These are phyloP conservation scores for Rhodomyrtus tomentosa DNA, from an alignment of 345 rosid species.

Conservation along the genomic window DNA sequence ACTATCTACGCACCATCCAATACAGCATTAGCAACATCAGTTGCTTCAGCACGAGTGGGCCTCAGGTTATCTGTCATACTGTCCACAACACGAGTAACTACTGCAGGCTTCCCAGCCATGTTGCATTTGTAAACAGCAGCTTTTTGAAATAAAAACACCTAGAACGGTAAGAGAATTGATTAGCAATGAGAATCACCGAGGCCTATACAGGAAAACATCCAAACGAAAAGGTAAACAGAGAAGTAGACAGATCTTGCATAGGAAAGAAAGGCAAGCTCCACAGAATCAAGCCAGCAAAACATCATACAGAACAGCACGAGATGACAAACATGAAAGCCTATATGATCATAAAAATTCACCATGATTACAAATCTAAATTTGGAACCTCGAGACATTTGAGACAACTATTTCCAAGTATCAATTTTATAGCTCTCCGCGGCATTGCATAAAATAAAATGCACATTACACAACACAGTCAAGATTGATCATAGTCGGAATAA, in stretches of 20 bases:
- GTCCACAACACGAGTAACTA: constrained; percentile 94
- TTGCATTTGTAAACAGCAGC: constrained; percentile 94
- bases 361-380: background rate
- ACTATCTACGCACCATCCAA: constrained; percentile 43
- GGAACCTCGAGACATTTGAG: background rate
- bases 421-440: background rate
- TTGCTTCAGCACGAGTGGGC: constrained; percentile 98
- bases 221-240: background rate
- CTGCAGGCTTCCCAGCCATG: constrained; percentile 98
- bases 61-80: constrained; percentile 94
- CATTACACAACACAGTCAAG: background rate
- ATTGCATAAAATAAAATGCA: background rate
- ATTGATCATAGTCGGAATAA: background rate
- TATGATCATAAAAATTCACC: background rate
- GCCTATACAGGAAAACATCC: background rate
- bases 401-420: background rate
- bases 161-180: constrained; percentile 4
- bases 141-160: constrained; percentile 95
- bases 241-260: background rate
- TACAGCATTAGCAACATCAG: constrained; percentile 99
- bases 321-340: background rate
- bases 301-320: background rate
- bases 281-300: background rate
- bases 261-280: background rate
- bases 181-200: background rate